Evolutionary conservation across 768 basidiomycete genomes (phyloP), one percentile per base, ranked within the genome.

Genomic region (Boletus eberwhitei): DNA sequence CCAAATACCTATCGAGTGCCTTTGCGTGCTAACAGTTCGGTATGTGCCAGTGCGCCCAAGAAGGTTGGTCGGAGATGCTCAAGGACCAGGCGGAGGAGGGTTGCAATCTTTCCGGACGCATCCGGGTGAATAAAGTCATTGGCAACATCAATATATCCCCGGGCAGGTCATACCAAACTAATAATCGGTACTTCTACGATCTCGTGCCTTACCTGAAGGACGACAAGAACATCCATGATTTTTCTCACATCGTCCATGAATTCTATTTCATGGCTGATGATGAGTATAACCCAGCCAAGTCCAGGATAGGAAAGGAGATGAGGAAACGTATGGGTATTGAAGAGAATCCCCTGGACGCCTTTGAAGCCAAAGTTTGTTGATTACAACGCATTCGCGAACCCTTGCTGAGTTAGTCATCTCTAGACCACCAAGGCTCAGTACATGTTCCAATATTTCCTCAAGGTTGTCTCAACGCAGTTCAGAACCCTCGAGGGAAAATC

Each of bases 361-460:
- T 80, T 24, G 73, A 79, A 52, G 85, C 76, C 44, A 77, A 77
- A 66, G 85, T 88, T 59, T 22, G 79, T 72, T 13, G n/a, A 45
- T 36, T 34, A n/a, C 17, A 4, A 38, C 19, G 42, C 31, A 42
- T 16, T 17, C 13, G 21, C 12, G 50, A 57, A 19, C 43, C 38
- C 38, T 41, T 55, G 36, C 41, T 60, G 19, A 64, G 43, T 21
- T 17, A 1, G 8, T 31, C 36, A 3, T 31, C 31, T 19, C 2
- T 54, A 90, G 87, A 93, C 93, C 1, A 75, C 72, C 60, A 88
- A 89, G 66, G 73, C 86, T 24, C 82, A 93, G 61, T 96, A 92
- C 70, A 94, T 97, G 93, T 97, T 93, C 82, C 93, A 98, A 68
- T 96, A 98, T 73, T 98, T 98, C 84, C 79, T 99, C 65, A 99